phyloP scores from a whole-genome alignment of 805 yeast species.

The Ogataea methylovora region DNA sequence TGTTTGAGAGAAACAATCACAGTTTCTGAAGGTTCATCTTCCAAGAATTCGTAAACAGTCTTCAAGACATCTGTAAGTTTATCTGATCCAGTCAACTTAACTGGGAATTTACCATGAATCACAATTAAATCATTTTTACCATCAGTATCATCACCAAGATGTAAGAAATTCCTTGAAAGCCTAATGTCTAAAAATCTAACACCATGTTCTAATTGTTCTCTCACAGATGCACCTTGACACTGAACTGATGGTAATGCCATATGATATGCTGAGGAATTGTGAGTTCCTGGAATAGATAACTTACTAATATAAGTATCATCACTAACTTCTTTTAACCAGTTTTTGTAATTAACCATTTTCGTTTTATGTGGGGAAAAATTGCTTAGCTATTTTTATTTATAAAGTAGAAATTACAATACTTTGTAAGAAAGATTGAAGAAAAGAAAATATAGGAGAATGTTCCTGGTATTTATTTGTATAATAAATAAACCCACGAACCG shows the following conservation, averaged over 20 bases:
- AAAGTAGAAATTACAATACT: neutral
- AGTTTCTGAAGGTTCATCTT: conserved; percentile 45
- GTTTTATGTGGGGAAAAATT: neutral
- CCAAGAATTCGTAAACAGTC: conserved; percentile 53
- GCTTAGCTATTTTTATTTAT: neutral
- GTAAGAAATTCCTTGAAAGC: conserved; percentile 49
- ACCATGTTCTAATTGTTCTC: conserved; percentile 61
- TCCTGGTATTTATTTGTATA: no score
- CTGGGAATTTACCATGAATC: conserved; percentile 73
- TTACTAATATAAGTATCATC: conserved; percentile 45
- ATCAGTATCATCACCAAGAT: conserved; percentile 33
- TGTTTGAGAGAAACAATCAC: conserved; percentile 65
- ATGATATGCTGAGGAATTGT: conserved; percentile 69
- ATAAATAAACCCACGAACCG: no score
- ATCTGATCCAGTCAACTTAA: conserved; percentile 49
- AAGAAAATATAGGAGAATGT: no score
- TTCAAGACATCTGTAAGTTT: conserved; percentile 43
- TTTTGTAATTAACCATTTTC: conserved; percentile 13
- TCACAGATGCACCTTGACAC: conserved; percentile 58
- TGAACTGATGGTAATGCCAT: conserved; percentile 68
- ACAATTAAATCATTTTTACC: conserved; percentile 50
- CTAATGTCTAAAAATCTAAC: conserved; percentile 71
- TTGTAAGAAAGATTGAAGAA: no score
- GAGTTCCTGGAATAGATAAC: conserved; percentile 78
- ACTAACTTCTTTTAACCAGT: conserved; percentile 48